These are phyloP conservation scores for Murraya koenigii DNA, from an alignment of 345 rosid genomes.

Conservation along the genomic window DNA sequence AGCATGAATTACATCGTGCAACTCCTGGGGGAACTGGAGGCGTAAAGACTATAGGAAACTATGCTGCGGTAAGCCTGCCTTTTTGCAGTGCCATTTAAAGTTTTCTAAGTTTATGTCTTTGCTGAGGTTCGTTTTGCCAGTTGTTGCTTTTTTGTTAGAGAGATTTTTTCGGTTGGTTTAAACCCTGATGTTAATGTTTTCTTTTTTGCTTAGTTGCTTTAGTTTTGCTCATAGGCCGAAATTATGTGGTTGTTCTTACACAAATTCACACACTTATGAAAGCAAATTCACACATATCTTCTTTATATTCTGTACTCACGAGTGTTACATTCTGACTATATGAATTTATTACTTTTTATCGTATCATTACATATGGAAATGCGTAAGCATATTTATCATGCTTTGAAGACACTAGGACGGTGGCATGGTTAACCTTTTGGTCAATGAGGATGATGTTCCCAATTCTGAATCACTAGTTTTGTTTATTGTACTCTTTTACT, in stretches of 20 bases:
- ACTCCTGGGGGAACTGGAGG: constrained; percentile 98
- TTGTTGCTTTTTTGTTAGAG: not conserved
- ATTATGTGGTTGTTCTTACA: not conserved
- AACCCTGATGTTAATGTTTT: not conserved
- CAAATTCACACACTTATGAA: not conserved
- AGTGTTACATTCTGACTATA: not conserved
- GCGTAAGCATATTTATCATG: not conserved
- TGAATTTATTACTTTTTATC: not conserved
- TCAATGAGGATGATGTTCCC: not conserved
- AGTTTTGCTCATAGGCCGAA: not conserved
- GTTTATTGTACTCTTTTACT: not conserved
- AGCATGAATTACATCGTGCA: constrained; percentile 76
- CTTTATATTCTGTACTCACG: not conserved
- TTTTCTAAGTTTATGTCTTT: not conserved
- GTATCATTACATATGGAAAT: not conserved
- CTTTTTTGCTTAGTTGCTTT: not conserved
- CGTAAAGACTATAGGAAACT: constrained; percentile 91
- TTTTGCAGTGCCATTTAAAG: not conserved
- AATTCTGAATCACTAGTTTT: not conserved
- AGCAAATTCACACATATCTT: not conserved
- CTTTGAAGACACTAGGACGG: not conserved
- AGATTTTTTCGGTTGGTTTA: not conserved
- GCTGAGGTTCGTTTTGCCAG: not conserved
- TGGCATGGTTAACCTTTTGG: not conserved
- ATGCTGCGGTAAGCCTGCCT: constrained; percentile 70